Percentiles rank a stretch among this genome's conserved stretches.
These are phyloP conservation scores for Neurospora terricola DNA, from an alignment of 495 filamentous ascomycete species.

Conservation along the genomic window DNA sequence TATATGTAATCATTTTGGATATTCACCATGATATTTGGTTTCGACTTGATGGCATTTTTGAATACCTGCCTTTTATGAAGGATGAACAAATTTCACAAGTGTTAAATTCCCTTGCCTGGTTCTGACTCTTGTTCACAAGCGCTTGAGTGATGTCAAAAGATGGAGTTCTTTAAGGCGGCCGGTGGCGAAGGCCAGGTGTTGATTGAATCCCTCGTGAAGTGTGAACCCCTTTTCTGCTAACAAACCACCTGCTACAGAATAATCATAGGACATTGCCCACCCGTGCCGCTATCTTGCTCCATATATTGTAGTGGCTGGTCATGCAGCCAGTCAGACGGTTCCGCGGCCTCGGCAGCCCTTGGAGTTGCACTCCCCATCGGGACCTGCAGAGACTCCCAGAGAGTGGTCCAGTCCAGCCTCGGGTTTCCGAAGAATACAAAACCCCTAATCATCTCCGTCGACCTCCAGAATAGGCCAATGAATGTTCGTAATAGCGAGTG, in stretches of 20 bases:
- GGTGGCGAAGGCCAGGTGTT: background rate
- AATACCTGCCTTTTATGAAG: background rate
- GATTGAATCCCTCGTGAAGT: background rate
- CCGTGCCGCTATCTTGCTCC: too few species aligned
- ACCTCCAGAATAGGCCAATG: background rate
- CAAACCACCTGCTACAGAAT: background rate
- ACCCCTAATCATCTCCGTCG: background rate
- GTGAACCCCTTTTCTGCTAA: background rate
- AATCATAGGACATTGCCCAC: fast-evolving
- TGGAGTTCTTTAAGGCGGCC: background rate
- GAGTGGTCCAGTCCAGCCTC: background rate
- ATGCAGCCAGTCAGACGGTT: background rate
- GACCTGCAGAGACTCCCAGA: background rate
- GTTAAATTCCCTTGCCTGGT: background rate
- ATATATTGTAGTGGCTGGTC: background rate
- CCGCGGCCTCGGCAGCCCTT: background rate
- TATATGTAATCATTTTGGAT: background rate
- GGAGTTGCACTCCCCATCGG: background rate
- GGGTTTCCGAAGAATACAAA: background rate
- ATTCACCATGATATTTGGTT: background rate
- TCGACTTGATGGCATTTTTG: background rate
- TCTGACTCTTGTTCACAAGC: background rate
- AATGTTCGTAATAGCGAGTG: background rate
- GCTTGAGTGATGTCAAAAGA: background rate
- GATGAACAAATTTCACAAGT: background rate